Conservation (phyloP, 306 rosid genomes). For the Acacia melanoxylon region DNA sequence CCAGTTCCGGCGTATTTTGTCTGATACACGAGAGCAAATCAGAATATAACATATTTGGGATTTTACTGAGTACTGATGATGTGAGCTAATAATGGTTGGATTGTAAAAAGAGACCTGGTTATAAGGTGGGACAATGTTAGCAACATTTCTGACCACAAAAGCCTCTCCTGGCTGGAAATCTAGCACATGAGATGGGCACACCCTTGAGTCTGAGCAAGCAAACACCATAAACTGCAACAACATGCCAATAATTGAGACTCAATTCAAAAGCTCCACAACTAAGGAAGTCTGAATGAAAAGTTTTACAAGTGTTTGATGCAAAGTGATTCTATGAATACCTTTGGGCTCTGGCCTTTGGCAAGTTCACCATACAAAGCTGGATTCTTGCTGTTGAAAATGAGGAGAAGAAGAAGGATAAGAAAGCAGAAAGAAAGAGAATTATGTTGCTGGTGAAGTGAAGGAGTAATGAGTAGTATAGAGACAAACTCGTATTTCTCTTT, state of each 20-base stretch:
- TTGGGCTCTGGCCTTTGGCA: slow-evolving; percentile 92
- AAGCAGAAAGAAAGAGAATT: slow-evolving; percentile 27
- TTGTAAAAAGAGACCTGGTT: slow-evolving; percentile 45
- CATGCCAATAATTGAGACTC: neutral
- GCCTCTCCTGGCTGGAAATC: slow-evolving; percentile 99
- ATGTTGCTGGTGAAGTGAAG: neutral
- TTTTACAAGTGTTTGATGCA: neutral
- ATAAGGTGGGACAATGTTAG: slow-evolving; percentile 89
- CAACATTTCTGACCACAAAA: slow-evolving; percentile 93
- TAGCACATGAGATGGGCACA: slow-evolving; percentile 92
- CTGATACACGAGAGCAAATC: slow-evolving; percentile 40
- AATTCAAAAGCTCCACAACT: neutral
- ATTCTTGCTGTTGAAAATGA: slow-evolving; percentile 50
- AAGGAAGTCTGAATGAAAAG: neutral
- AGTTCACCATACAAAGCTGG: slow-evolving; percentile 89
- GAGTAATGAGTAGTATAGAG: neutral
- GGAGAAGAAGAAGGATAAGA: neutral
- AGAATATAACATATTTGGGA: neutral
- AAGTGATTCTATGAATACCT: slow-evolving; percentile 40
- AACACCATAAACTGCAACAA: slow-evolving; percentile 81
- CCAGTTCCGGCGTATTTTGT: slow-evolving; percentile 66
- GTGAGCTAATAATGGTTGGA: neutral
- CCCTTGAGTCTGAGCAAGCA: slow-evolving; percentile 99
- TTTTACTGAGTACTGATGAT: neutral
- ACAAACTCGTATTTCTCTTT: slow-evolving; percentile 91